Conservation (phyloP, 768 basidiomycete genomes). For the Mycena rebaudengoi region DNA sequence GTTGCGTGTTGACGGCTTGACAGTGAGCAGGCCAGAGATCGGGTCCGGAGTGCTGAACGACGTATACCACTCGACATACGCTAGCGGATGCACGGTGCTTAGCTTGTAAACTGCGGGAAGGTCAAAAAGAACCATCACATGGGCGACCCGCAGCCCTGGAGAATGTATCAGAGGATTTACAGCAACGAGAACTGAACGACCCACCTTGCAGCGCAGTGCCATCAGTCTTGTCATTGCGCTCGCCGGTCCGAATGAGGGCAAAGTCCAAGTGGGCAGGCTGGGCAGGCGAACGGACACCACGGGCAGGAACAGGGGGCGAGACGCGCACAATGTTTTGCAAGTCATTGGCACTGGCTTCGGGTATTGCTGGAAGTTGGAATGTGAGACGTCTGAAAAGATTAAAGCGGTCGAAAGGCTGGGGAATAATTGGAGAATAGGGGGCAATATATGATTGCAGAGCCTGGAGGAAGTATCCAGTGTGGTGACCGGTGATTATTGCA, state of each 20-base stretch:
- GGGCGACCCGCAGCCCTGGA: slow-evolving; percentile 28
- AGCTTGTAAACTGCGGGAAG: slow-evolving; percentile 10
- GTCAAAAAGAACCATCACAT: slow-evolving; percentile 23
- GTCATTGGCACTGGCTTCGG: slow-evolving; percentile 6
- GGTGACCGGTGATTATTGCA: slow-evolving; percentile 1
- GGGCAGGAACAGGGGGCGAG: slow-evolving; percentile 13
- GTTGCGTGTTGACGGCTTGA: slow-evolving; percentile 25
- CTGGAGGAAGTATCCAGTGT: slow-evolving; percentile 16
- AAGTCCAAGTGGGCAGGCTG: not conserved
- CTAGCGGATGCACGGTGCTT: slow-evolving; percentile 11
- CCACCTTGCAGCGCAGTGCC: slow-evolving; percentile 18
- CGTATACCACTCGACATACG: slow-evolving; percentile 32
- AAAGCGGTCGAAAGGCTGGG: slow-evolving; percentile 26
- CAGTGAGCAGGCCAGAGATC: slow-evolving; percentile 22
- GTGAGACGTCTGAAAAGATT: slow-evolving; percentile 28
- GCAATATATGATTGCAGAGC: slow-evolving; percentile 6
- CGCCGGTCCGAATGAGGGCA: slow-evolving; percentile 22
- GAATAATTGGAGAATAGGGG: not conserved
- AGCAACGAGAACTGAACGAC: not conserved
- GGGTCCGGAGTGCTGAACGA: slow-evolving; percentile 13
- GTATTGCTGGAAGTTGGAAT: slow-evolving; percentile 16
- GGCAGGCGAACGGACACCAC: not conserved
- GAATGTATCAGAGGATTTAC: no score
- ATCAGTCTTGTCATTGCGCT: not conserved
- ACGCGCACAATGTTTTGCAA: slow-evolving; percentile 19